Conservation (phyloP, 495 filamentous ascomycete species). For the Xylaria venustula region DNA sequence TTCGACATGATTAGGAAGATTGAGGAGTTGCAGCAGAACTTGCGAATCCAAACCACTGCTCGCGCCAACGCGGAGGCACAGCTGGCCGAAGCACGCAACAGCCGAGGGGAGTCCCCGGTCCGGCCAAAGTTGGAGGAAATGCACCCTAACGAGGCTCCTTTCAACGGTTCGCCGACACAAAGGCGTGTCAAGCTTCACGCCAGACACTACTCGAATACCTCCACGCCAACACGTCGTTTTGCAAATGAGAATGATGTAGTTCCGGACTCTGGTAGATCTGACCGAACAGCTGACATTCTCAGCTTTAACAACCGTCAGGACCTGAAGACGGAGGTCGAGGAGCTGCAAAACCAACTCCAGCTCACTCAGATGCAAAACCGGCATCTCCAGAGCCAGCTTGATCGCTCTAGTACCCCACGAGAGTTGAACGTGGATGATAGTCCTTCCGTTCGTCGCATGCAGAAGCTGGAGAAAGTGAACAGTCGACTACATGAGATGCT, state of each 20-base stretch:
- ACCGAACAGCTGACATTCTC: slow-evolving; percentile 84
- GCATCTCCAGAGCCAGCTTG: slow-evolving; percentile 86
- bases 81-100: slow-evolving; percentile 74
- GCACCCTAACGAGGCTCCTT: slow-evolving; percentile 75
- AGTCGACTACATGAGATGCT: slow-evolving; percentile 90
- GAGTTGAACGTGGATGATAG: slow-evolving; percentile 74
- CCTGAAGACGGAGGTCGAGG: slow-evolving; percentile 83
- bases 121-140: slow-evolving; percentile 77
- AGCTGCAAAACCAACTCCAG: slow-evolving; percentile 92
- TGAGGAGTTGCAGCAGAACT: slow-evolving; percentile 81
- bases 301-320: slow-evolving; percentile 90
- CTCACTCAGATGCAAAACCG: slow-evolving; percentile 95
- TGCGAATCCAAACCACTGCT: slow-evolving; percentile 82
- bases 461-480: slow-evolving; percentile 92
- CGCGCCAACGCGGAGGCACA: slow-evolving; percentile 82
- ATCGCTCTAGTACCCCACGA: slow-evolving; percentile 54
- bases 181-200: slow-evolving; percentile 70
- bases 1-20: slow-evolving; percentile 85
- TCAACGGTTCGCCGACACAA: slow-evolving; percentile 74
- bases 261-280: slow-evolving; percentile 80
- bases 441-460: slow-evolving; percentile 75
- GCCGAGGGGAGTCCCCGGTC: slow-evolving; percentile 70
- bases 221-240: slow-evolving; percentile 72
- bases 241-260: slow-evolving; percentile 55
- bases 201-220: slow-evolving; percentile 69